These are phyloP conservation scores for Coemansia sp. DNA, from an alignment of 192 early-diverging fungal genomes.

Conservation along the genomic window DNA sequence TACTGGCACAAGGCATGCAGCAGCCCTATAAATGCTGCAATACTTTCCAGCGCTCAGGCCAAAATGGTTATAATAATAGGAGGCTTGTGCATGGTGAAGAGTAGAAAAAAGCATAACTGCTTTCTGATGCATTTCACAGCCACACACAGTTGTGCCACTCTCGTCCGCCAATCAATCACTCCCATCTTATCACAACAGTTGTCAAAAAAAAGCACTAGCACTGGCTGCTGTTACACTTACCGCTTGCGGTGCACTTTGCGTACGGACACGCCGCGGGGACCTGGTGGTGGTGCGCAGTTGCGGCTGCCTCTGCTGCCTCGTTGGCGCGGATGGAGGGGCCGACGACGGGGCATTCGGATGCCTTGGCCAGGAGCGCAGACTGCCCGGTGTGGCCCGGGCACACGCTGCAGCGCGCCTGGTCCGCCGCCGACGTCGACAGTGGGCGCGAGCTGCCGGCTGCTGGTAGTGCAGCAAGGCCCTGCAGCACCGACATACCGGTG, in stretches of 20 bases:
- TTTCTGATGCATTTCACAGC: background rate
- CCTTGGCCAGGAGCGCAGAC: conserved; percentile 55
- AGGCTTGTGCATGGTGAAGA: too few relatives aligned
- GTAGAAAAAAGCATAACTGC: background rate
- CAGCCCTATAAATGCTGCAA: too few relatives aligned
- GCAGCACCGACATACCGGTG: conserved; percentile 42
- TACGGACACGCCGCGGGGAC: conserved; percentile 36
- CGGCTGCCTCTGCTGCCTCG: conserved; percentile 23
- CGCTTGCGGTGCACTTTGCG: conserved; percentile 24
- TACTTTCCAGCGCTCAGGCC: too few relatives aligned
- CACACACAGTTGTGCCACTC: too few relatives aligned
- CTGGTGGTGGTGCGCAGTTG: conserved; percentile 1
- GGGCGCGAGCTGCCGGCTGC: conserved; percentile 16
- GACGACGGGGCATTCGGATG: conserved; percentile 51
- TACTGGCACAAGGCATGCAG: too few relatives aligned
- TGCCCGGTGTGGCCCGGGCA: conserved; percentile 54
- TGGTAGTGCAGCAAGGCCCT: conserved; percentile 30
- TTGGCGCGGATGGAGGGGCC: conserved; percentile 48
- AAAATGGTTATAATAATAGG: too few relatives aligned
- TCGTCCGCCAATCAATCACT: background rate
- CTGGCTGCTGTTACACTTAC: conserved; percentile 23
- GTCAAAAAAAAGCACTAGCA: conserved; percentile 3
- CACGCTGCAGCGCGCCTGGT: conserved; percentile 46
- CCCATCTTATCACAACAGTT: conserved; percentile 24
- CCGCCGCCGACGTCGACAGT: conserved; percentile 42